A percentile compares a stretch with the other conserved stretches of the same genome.
Evolutionary conservation across 768 basidiomycete genomes (phyloP).

Genomic region (Sarcomyxa edulis): DNA sequence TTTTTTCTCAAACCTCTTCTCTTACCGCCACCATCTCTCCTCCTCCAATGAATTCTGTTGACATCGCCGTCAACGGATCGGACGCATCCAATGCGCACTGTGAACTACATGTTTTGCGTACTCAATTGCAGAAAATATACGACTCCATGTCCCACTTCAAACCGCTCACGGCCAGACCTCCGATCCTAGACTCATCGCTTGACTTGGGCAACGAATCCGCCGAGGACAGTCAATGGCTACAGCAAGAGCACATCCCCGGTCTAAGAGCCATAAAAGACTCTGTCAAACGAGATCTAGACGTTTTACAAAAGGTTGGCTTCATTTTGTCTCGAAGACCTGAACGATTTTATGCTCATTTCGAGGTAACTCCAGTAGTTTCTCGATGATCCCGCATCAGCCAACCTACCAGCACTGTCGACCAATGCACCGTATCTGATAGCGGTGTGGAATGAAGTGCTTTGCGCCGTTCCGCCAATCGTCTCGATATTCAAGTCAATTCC

Average conservation of each 20-base stretch:
- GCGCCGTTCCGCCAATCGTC: conserved; percentile 51
- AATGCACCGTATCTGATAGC: conserved; percentile 79
- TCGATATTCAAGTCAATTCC: conserved; percentile 55
- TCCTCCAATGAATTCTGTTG: too few species aligned
- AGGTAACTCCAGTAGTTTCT: conserved; percentile 55
- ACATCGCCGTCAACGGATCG: too few species aligned
- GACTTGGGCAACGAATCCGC: conserved; percentile 23
- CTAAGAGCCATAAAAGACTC: conserved; percentile 41
- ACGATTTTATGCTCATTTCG: conserved; percentile 9
- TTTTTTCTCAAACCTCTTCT: too few species aligned
- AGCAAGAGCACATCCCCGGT: conserved; percentile 38
- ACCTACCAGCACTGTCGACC: conserved; percentile 54
- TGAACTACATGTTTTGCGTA: conserved; percentile 24
- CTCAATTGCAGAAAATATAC: conserved; percentile 26
- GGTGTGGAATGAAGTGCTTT: conserved; percentile 75
- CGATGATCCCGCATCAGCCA: conserved; percentile 34
- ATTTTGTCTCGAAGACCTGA: background rate
- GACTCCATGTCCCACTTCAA: conserved; percentile 30
- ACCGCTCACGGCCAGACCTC: conserved; percentile 30
- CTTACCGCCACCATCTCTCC: too few species aligned
- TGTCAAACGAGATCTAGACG: conserved; percentile 39
- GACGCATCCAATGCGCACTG: conserved; percentile 19
- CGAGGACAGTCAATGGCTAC: conserved; percentile 37
- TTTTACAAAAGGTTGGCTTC: conserved; percentile 35
- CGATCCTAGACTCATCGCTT: conserved; percentile 41